Conservation (phyloP, 2,329 filamentous ascomycete genomes). For the Neopestalotiopsis sp. region DNA sequence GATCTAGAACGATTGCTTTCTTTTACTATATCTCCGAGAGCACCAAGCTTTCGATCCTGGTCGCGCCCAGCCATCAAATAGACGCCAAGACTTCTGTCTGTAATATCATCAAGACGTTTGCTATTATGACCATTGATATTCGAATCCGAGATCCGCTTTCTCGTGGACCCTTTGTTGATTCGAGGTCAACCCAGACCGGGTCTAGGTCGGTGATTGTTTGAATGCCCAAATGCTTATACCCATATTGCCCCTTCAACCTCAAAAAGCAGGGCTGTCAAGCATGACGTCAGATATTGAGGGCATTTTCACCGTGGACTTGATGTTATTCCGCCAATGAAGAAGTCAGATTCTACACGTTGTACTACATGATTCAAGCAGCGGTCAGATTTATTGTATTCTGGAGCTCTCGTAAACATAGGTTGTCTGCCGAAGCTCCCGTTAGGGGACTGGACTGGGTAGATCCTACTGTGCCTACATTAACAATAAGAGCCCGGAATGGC, state of each 20-base stretch:
- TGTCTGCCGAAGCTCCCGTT: background rate
- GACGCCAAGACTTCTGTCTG: background rate
- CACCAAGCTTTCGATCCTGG: background rate
- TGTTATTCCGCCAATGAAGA: background rate
- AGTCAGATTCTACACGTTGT: background rate
- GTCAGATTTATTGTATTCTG: background rate
- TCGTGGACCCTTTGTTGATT: no score
- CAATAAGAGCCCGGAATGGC: background rate
- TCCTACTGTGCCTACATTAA: background rate
- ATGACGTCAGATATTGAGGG: background rate
- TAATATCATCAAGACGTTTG: background rate
- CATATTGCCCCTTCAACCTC: background rate
- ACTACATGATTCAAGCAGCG: background rate
- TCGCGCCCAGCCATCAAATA: slow-evolving; percentile 3
- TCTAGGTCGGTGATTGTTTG: background rate
- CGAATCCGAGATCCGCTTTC: background rate
- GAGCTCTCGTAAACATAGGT: background rate
- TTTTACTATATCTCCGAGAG: background rate
- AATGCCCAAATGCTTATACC: background rate
- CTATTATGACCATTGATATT: background rate
- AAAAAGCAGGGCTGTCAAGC: background rate
- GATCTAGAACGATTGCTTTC: slow-evolving; percentile 7
- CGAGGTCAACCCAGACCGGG: no score
- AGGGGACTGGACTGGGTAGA: background rate
- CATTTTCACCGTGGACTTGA: background rate